A percentile compares a stretch with the other conserved stretches of the same genome.
Evolutionary conservation across 768 basidiomycete genomes (phyloP).

Genomic region (Auricularia auricula-judae): DNA sequence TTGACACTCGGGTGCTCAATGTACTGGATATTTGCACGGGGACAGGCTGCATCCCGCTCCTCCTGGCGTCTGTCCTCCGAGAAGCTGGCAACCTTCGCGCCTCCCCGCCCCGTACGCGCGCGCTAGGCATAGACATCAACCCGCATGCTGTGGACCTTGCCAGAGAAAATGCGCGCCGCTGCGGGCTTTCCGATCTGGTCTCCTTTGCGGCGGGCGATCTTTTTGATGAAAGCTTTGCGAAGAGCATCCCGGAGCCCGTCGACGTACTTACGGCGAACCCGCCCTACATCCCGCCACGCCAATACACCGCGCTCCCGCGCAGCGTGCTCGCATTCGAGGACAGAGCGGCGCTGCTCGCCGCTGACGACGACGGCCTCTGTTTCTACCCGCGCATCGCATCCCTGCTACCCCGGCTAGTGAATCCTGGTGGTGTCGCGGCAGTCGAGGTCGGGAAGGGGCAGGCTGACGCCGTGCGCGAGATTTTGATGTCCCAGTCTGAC

Average conservation of each 20-base stretch:
- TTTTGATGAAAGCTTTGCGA: slow-evolving; percentile 11
- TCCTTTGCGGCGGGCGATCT: slow-evolving; percentile 10
- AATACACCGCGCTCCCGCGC: slow-evolving; percentile 51
- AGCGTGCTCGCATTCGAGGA: slow-evolving; percentile 77
- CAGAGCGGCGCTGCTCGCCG: slow-evolving; percentile 69
- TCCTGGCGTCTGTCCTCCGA: slow-evolving; percentile 28
- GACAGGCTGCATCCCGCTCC: slow-evolving; percentile 80
- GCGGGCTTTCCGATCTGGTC: slow-evolving; percentile 17
- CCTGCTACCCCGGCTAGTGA: slow-evolving; percentile 44
- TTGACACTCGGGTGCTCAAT: slow-evolving; percentile 21
- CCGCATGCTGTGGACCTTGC: slow-evolving; percentile 59
- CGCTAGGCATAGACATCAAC: slow-evolving; percentile 31
- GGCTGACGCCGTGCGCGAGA: slow-evolving; percentile 45
- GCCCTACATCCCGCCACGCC: slow-evolving; percentile 66
- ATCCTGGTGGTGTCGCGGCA: slow-evolving; percentile 44
- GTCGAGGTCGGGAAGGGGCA: slow-evolving; percentile 76
- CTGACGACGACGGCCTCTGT: slow-evolving; percentile 40
- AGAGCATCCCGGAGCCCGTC: slow-evolving; percentile 29
- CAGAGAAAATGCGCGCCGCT: slow-evolving; percentile 29
- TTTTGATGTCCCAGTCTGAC: slow-evolving; percentile 46
- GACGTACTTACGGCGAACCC: slow-evolving; percentile 79
- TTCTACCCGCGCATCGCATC: slow-evolving; percentile 66
- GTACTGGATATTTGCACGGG: slow-evolving; percentile 91
- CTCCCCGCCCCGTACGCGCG: slow-evolving; percentile 30
- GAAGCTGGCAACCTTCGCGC: not conserved